Evolutionary conservation across 2,329 filamentous ascomycete genomes (phyloP), one percentile per base, ranked within the genome.

Genomic region (Paraconiothyrium brasiliense): DNA sequence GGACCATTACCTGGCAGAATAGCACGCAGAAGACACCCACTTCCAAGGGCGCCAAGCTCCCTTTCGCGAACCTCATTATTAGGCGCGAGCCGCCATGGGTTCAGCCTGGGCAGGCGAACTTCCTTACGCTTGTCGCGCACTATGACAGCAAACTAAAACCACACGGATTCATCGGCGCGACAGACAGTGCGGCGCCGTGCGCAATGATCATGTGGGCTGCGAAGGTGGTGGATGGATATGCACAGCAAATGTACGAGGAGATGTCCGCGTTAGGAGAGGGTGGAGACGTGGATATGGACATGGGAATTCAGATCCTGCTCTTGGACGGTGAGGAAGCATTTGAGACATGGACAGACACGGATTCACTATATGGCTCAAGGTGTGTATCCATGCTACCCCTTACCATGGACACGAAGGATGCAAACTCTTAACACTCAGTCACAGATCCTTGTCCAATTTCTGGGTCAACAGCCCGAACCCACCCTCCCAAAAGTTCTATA

Each of bases 271-370:
- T 76, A 16, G 66, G 67, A 1, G 83, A 85, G 3, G 90, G 86
- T 5, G 79, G 82, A 48, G 76, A 78, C 4, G 78, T 95, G 24
- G 92, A 93, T 46, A 91, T 90, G 68, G 88, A 92, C 66, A 89
- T 88, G 73, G 94, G 94, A 0, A 85, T 99, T 37, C 95, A 98
- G 81, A 91, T 99, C 32, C 67, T 99, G 32, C 85, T 99, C 58
- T 80, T 99, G 8, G 95, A 99, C 73, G 95, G 95, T 4, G 95
- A 99, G 80, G 95, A 99, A 79, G 94, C 95, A 0, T 99, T 97
- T 79, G 81, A 87, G 24, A 79, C 78, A 0, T 99, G 95, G 95
- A 91, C 89, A 0, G 86, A 87, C 39, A 86, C 84, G 0, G 95
- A 99, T 78, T 96, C 92, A 5, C 81, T 97, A 4, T 99, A 99